Evolutionary conservation across 148 eudicot species (phyloP).

Genomic region (Polygonum maritimum): DNA sequence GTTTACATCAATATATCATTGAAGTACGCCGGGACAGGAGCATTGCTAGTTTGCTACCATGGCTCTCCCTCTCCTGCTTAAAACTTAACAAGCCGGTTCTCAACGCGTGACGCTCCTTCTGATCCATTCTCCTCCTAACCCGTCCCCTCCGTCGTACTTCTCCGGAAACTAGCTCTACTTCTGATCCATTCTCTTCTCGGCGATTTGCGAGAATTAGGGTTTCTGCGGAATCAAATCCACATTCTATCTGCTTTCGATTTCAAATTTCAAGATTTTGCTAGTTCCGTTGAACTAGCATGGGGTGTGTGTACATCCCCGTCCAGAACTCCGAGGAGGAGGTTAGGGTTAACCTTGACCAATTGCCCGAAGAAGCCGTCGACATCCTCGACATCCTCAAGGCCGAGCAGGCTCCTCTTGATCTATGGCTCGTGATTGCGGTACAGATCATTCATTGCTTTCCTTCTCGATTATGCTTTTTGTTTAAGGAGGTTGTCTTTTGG

Average conservation of each 20-base stretch:
- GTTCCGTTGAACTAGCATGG: slow-evolving; percentile 28
- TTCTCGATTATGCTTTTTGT: background rate
- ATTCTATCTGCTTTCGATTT: background rate
- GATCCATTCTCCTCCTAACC: too few species aligned
- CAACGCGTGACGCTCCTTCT: too few species aligned
- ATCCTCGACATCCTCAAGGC: slow-evolving; percentile 96
- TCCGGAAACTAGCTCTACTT: too few species aligned
- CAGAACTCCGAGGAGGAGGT: slow-evolving; percentile 93
- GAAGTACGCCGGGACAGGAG: too few species aligned
- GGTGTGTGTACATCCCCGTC: slow-evolving; percentile 79
- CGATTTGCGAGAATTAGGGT: too few species aligned
- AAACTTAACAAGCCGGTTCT: too few species aligned
- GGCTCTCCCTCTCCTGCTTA: too few species aligned
- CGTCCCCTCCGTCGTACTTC: too few species aligned
- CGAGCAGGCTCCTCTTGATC: slow-evolving; percentile 94
- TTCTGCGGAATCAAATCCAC: too few species aligned
- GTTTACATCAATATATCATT: too few species aligned
- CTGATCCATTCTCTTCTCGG: too few species aligned
- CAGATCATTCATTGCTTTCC: background rate
- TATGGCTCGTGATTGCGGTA: slow-evolving; percentile 92
- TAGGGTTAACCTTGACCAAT: slow-evolving; percentile 67
- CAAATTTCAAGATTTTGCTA: background rate
- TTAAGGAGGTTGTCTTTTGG: background rate
- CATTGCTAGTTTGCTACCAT: too few species aligned
- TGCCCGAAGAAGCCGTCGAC: slow-evolving; percentile 89